phyloP scores from a whole-genome alignment of 495 filamentous ascomycete species.

The Penicillium flavigenum region DNA sequence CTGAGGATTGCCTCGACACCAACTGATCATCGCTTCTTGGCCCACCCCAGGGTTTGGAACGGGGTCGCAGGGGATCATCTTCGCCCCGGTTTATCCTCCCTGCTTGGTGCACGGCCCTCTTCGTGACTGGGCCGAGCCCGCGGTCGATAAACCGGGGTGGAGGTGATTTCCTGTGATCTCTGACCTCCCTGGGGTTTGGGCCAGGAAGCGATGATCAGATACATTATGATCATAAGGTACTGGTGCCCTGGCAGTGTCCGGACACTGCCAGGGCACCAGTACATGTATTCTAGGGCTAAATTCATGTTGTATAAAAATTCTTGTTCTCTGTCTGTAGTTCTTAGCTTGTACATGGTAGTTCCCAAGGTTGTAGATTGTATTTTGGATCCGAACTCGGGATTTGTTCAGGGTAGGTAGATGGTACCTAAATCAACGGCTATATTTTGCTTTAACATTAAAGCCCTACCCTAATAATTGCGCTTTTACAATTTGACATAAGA shows the following conservation, averaged over 20 bases:
- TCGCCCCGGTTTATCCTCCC: background rate
- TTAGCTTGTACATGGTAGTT: background rate
- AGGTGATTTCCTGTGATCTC: background rate
- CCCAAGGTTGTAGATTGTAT: background rate
- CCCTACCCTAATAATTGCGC: too few species aligned
- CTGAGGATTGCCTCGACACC: slow-evolving; percentile 3
- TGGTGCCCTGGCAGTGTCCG: background rate
- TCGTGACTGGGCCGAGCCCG: background rate
- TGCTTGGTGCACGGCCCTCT: background rate
- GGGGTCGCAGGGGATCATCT: background rate
- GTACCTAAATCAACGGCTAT: background rate
- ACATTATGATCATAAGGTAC: background rate
- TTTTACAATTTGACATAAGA: too few species aligned
- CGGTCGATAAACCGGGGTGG: background rate
- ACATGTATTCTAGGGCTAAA: slow-evolving; percentile 10
- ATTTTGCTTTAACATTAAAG: too few species aligned
- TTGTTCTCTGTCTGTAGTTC: too few species aligned
- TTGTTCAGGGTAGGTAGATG: background rate
- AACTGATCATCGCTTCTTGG: slow-evolving; percentile 10
- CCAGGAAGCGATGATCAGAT: slow-evolving; percentile 4
- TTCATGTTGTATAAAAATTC: background rate
- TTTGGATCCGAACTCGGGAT: background rate
- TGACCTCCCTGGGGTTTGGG: background rate
- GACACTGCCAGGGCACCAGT: slow-evolving; percentile 1
- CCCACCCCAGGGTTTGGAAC: slow-evolving; percentile 12